These are phyloP conservation scores for Amylostereum areolatum DNA, from an alignment of 1,284 basidiomycete genomes.

Conservation along the genomic window DNA sequence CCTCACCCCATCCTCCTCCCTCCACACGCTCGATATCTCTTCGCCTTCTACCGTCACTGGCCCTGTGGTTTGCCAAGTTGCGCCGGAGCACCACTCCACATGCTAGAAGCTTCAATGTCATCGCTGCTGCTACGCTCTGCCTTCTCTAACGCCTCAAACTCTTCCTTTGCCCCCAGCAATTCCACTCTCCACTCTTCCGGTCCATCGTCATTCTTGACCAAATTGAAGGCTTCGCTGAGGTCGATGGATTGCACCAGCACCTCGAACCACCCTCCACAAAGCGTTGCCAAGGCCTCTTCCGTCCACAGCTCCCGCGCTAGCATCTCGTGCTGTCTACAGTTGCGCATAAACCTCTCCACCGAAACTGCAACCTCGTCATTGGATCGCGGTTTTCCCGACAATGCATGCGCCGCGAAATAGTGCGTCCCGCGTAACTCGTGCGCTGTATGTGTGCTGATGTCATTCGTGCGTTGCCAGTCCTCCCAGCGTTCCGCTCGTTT, in stretches of 20 bases:
- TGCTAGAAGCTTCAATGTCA: no score
- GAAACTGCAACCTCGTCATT: constrained; percentile 43
- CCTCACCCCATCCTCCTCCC: no score
- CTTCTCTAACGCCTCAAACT: constrained; percentile 3
- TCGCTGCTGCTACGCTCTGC: no score
- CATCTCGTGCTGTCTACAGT: constrained; percentile 43
- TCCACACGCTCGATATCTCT: no score
- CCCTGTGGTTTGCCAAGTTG: no score
- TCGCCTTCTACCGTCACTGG: no score
- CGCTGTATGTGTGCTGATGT: constrained; percentile 17
- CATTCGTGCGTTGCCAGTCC: constrained; percentile 23
- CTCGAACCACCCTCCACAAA: constrained; percentile 71
- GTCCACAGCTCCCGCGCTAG: constrained; percentile 69
- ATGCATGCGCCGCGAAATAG: constrained; percentile 44
- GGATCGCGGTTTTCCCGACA: constrained; percentile 34
- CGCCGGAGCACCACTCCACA: no score
- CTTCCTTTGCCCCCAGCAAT: constrained; percentile 1
- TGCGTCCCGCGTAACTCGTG: constrained; percentile 51
- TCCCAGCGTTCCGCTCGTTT: constrained; percentile 32
- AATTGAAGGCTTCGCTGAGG: constrained; percentile 23
- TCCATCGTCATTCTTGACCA: constrained; percentile 9
- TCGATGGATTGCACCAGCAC: constrained; percentile 46
- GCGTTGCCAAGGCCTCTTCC: constrained; percentile 42
- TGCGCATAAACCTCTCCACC: constrained; percentile 49
- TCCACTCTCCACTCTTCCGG: constrained; percentile 6